These are phyloP conservation scores for Aspergillus tamarii DNA, from an alignment of 2,329 filamentous ascomycete genomes.

Conservation along the genomic window DNA sequence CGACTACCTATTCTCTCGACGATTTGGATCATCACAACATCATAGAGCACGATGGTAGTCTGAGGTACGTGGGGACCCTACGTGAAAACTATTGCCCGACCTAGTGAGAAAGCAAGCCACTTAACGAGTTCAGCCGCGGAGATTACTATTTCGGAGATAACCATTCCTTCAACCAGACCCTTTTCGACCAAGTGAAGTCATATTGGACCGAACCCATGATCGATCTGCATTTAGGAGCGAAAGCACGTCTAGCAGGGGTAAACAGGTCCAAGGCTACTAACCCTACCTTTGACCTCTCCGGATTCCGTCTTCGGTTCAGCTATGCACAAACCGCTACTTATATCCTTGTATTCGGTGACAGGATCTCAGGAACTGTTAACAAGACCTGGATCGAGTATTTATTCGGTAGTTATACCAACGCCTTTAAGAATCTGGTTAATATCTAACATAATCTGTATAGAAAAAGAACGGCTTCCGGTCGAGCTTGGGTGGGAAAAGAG, in stretches of 20 bases:
- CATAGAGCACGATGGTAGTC: slow-evolving; percentile 23
- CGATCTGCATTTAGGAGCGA: not conserved
- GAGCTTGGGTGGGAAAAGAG: not conserved
- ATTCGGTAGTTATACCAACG: not conserved
- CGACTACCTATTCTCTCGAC: slow-evolving; percentile 12
- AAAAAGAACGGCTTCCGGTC: not conserved
- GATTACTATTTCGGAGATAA: not conserved
- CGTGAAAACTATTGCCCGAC: not conserved
- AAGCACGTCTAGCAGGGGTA: not conserved
- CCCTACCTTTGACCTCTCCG: not conserved
- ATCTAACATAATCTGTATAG: not conserved
- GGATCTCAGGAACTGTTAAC: not conserved
- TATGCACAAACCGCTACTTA: not conserved
- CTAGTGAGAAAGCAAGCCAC: not conserved
- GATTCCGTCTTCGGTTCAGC: not conserved
- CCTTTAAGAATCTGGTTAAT: not conserved
- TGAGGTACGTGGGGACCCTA: slow-evolving; percentile 5
- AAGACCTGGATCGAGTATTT: not conserved
- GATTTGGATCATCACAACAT: slow-evolving; percentile 14
- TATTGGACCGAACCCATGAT: not conserved
- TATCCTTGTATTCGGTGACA: not conserved
- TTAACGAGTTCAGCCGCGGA: not conserved
- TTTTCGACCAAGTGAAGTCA: not conserved
- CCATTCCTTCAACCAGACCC: slow-evolving; percentile 1
- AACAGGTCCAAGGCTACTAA: not conserved